Evolutionary conservation across 768 basidiomycete species (phyloP).

Genomic region (Cystobasidium ongulense): DNA sequence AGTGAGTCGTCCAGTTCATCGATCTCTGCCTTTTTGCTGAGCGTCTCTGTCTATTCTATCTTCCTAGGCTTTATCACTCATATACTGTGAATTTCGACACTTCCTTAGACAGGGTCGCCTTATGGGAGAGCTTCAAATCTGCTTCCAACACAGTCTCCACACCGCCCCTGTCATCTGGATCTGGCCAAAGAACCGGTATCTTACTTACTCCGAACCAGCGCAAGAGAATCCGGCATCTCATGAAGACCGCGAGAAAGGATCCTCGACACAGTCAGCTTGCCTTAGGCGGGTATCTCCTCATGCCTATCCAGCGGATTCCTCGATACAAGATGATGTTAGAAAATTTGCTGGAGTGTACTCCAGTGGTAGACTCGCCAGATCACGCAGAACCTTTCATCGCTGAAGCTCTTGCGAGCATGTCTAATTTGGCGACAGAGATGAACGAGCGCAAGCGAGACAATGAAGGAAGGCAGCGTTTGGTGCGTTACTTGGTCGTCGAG

Average conservation of each 20-base stretch:
- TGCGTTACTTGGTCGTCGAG: constrained; percentile 65
- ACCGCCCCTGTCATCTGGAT: neutral
- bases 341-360: constrained; percentile 44
- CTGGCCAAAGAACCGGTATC: neutral
- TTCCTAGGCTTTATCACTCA: constrained; percentile 72
- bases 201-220: constrained; percentile 65
- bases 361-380: neutral
- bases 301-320: constrained; percentile 93
- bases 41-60: neutral
- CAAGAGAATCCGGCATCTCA: constrained; percentile 74
- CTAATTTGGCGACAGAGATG: constrained; percentile 82
- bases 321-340: constrained; percentile 83
- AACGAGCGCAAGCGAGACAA: constrained; percentile 96
- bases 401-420: constrained; percentile 75
- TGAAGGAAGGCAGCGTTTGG: constrained; percentile 83
- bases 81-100: constrained; percentile 99
- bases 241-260: constrained; percentile 78
- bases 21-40: neutral
- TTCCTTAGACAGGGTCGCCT: constrained; percentile 74
- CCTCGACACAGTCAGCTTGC: constrained; percentile 87
- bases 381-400: constrained; percentile 65
- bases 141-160: constrained; percentile 23
- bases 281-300: constrained; percentile 80
- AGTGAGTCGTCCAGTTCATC: constrained; percentile 35
- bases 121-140: constrained; percentile 54